Evolutionary conservation across 306 rosid genomes (phyloP), one percentile per base, ranked within the genome.

Genomic region (Pterocarpus santalinus): DNA sequence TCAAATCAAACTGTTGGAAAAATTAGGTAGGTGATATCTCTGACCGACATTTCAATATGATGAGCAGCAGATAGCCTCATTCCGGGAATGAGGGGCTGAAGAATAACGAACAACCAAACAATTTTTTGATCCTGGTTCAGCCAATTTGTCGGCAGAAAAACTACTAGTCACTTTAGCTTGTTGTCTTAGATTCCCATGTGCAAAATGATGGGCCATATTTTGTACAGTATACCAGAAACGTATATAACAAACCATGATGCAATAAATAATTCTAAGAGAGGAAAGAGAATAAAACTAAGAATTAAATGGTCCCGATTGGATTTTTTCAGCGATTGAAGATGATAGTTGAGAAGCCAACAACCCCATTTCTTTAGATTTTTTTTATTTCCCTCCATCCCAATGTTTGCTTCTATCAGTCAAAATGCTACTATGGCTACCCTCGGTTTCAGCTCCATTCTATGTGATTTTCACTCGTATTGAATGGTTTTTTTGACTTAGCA

Each of bases 71-170:
- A 60, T 5, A 15, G 17, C 10, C 43, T 30, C 11, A 38, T 33
- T 38, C 30, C 16, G 33, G 58, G 53, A 77, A 41, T 7, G 5
- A 13, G 58, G 2, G 22, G 57, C 28, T 66, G 63, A 62, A 75
- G 15, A 9, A 60, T 75, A 70, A 44, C 30, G 13, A 83, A 57
- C 64, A 55, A 64, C 60, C 62, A 36, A 58, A 28, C 36, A 56
- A 12, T 44, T 75, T 34, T 49, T 60, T 6, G 70, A 35, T 22
- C 16, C 36, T 58, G 79, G 30, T 30, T 84, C 67, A 73, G 69
- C 85, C 49, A 69, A 77, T 30, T 65, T 86, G 90, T 87, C 86
- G 89, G 87, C 49, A 77, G 81, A 49, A 47, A 38, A 49, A 51
- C 34, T 65, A 32, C 22, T n/a, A 17, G 74, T 73, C 63, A 73